A percentile compares a stretch with the other conserved stretches of the same genome.
Conservation (phyloP, 345 rosid genomes). For the Trapa bicornis region DNA sequence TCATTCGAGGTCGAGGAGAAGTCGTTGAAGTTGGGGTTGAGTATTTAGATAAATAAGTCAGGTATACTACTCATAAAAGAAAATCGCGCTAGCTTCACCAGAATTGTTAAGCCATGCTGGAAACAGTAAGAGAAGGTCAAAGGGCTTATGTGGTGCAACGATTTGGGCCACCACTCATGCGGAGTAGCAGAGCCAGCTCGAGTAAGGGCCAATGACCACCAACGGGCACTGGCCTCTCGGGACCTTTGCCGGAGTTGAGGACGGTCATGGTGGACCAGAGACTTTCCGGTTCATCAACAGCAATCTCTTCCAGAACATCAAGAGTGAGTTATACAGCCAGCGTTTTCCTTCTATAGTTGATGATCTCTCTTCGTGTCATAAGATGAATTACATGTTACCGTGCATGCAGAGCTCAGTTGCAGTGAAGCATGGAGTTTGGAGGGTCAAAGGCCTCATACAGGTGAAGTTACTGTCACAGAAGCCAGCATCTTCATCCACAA, state of each 20-base stretch:
- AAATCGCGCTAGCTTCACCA: background rate
- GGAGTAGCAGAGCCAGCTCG: slow-evolving; percentile 90
- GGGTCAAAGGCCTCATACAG: slow-evolving; percentile 81
- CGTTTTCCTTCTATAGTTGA: no score
- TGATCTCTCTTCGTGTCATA: no score
- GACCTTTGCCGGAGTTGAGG: slow-evolving; percentile 63
- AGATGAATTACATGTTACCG: background rate
- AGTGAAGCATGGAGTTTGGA: slow-evolving; percentile 60
- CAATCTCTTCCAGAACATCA: slow-evolving; percentile 49
- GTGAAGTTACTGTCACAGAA: slow-evolving; percentile 17
- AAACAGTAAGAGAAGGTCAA: slow-evolving; percentile 22
- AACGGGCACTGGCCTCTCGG: slow-evolving; percentile 35
- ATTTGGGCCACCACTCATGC: slow-evolving; percentile 45
- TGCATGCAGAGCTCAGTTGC: slow-evolving; percentile 31
- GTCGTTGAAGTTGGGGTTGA: no score
- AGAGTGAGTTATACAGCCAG: slow-evolving; percentile 27
- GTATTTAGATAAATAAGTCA: no score
- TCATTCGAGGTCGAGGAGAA: no score
- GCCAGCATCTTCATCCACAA: background rate
- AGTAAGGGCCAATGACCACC: slow-evolving; percentile 58
- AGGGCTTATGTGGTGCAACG: slow-evolving; percentile 60
- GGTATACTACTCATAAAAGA: no score
- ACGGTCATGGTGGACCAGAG: slow-evolving; percentile 84
- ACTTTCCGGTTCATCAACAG: slow-evolving; percentile 48
- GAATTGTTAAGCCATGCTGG: slow-evolving; percentile 64